phyloP scores from a whole-genome alignment of 2,329 filamentous ascomycete species.

The Apiospora koreana region DNA sequence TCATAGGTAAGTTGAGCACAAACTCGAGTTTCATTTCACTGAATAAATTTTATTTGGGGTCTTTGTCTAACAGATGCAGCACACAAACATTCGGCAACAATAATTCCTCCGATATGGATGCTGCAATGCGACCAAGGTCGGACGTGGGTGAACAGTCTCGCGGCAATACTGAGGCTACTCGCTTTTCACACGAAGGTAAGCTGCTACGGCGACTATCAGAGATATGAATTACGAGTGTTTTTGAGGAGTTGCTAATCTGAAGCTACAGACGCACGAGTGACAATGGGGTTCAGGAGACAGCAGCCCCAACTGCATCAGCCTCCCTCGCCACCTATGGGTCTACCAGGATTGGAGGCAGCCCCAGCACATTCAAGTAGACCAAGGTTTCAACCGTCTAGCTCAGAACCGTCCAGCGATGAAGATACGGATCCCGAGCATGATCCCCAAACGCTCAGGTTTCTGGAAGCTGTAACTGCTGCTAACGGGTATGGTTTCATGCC shows the following conservation, averaged over 20 bases:
- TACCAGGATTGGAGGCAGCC: not conserved
- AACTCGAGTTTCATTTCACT: not conserved
- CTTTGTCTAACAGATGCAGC: not conserved
- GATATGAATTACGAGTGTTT: not conserved
- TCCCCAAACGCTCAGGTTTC: conserved; percentile 12
- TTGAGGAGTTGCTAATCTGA: not conserved
- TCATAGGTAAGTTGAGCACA: not conserved
- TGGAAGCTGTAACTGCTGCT: conserved; percentile 16
- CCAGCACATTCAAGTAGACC: not conserved
- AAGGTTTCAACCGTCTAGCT: not conserved
- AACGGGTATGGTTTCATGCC: not conserved
- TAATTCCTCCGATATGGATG: not conserved
- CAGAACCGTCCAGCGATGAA: conserved; percentile 19
- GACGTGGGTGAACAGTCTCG: not conserved
- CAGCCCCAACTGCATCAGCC: conserved; percentile 8
- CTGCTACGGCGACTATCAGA: not conserved
- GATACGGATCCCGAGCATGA: conserved; percentile 17
- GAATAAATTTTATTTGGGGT: not conserved
- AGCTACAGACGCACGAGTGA: not conserved
- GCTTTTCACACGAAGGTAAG: not conserved
- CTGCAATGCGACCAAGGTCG: not conserved
- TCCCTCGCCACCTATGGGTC: conserved; percentile 5
- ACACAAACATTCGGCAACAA: not conserved
- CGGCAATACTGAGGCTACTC: not conserved
- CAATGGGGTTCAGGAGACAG: not conserved